Conservation (phyloP, 2,329 filamentous ascomycete genomes). For the Phymatotrichopsis omnivora region DNA sequence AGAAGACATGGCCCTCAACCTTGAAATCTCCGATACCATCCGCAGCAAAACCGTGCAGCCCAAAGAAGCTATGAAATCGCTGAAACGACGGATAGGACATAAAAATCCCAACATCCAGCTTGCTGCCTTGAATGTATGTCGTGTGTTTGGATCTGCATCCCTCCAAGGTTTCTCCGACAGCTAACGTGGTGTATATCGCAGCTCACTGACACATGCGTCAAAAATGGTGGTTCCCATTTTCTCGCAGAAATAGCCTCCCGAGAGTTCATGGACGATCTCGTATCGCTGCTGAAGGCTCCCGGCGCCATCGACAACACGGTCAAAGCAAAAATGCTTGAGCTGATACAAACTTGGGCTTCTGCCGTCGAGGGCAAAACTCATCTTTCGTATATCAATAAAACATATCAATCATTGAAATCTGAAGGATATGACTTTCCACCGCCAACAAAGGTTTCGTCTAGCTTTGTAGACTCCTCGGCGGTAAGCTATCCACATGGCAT, state of each 20-base stretch:
- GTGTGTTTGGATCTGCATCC: neutral
- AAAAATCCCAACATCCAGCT: constrained; percentile 97
- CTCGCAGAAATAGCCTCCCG: constrained; percentile 88
- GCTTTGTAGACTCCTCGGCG: constrained; percentile 94
- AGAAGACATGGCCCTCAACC: constrained; percentile 92
- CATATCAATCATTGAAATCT: constrained; percentile 68
- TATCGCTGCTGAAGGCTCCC: constrained; percentile 75
- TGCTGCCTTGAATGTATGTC: constrained; percentile 69
- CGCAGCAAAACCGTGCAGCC: constrained; percentile 94
- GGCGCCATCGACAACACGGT: constrained; percentile 78
- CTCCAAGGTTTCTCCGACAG: constrained; percentile 18
- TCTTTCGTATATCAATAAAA: constrained; percentile 75
- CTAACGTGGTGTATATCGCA: constrained; percentile 32
- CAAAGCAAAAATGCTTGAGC: constrained; percentile 77
- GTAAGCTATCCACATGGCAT: constrained; percentile 45
- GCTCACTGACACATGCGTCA: constrained; percentile 97
- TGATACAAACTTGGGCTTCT: constrained; percentile 87
- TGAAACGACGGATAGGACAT: constrained; percentile 89
- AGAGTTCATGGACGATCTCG: constrained; percentile 96
- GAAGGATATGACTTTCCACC: constrained; percentile 89
- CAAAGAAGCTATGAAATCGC: constrained; percentile 93
- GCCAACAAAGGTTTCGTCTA: constrained; percentile 68
- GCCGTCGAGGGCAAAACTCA: constrained; percentile 79
- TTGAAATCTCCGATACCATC: constrained; percentile 96
- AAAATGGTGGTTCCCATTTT: constrained; percentile 95